These are phyloP conservation scores for Dryas alaskensis DNA, from an alignment of 306 rosid species.

Conservation along the genomic window DNA sequence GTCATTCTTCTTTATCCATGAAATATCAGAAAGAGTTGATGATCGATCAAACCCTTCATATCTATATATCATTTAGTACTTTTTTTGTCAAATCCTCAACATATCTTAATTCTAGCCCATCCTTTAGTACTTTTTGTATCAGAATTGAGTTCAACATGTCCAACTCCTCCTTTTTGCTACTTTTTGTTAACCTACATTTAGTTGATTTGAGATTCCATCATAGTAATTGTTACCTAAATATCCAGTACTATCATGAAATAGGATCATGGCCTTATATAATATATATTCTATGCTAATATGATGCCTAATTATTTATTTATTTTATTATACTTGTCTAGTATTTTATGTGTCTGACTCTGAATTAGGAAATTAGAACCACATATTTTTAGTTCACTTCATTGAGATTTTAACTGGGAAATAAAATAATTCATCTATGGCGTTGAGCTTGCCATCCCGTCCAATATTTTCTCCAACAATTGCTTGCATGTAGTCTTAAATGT, in stretches of 20 bases:
- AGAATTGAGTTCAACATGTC: neutral
- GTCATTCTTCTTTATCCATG: neutral
- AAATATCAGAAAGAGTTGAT: conserved; percentile 1
- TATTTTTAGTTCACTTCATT: no score
- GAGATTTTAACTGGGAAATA: no score
- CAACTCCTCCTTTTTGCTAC: neutral
- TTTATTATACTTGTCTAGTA: neutral
- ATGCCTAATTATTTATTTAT: neutral
- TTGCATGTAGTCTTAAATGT: neutral
- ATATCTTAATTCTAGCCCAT: no score
- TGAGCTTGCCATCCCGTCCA: neutral
- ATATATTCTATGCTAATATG: no score
- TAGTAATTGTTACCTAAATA: neutral
- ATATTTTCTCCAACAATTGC: neutral
- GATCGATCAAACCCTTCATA: neutral
- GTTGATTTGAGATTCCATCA: neutral
- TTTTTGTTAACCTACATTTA: neutral
- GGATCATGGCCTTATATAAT: no score
- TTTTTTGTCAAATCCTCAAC: neutral
- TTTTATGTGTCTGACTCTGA: no score
- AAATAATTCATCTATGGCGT: neutral
- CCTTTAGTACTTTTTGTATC: neutral
- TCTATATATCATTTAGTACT: neutral
- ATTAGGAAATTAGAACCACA: no score
- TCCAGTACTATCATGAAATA: neutral